These are phyloP conservation scores for Mycena olivaceomarginata DNA, from an alignment of 768 basidiomycete genomes.

Conservation along the genomic window DNA sequence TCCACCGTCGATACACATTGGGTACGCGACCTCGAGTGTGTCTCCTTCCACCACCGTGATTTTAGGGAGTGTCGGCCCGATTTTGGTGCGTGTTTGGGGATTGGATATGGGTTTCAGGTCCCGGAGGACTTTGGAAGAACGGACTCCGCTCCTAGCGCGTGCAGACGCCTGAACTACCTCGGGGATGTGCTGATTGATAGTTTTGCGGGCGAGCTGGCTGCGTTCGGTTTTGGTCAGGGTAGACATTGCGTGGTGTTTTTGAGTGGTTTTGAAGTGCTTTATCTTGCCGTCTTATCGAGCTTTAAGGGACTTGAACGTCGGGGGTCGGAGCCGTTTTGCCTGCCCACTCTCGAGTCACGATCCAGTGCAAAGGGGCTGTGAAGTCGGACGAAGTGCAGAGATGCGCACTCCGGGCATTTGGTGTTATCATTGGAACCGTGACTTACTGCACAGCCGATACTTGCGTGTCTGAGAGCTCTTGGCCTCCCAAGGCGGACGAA, in stretches of 20 bases:
- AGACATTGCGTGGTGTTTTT: neutral
- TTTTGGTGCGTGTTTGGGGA: neutral
- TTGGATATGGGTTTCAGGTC: slow-evolving; percentile 24
- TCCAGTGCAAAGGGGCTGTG: slow-evolving; percentile 5
- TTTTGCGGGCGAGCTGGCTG: slow-evolving; percentile 43
- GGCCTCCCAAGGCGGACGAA: too few relatives aligned
- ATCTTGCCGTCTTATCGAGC: neutral
- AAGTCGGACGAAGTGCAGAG: neutral
- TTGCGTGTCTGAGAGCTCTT: too few relatives aligned
- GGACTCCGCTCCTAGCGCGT: slow-evolving; percentile 39
- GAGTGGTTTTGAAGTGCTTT: neutral
- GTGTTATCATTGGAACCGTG: too few relatives aligned
- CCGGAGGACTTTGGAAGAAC: slow-evolving; percentile 36
- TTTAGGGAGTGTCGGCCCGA: slow-evolving; percentile 17
- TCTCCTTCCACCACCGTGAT: slow-evolving; percentile 44
- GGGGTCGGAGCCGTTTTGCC: neutral
- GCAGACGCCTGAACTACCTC: slow-evolving; percentile 43
- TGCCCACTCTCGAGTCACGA: neutral
- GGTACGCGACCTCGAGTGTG: slow-evolving; percentile 43
- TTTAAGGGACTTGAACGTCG: neutral
- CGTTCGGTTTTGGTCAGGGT: slow-evolving; percentile 38
- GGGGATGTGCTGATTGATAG: slow-evolving; percentile 42
- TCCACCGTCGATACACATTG: slow-evolving; percentile 27
- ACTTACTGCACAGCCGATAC: too few relatives aligned
- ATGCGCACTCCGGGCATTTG: neutral